Percentiles rank a stretch among this genome's conserved stretches.
phyloP scores from a whole-genome alignment of 2,329 filamentous ascomycete genomes.

The Purpureocillium lavendulum region DNA sequence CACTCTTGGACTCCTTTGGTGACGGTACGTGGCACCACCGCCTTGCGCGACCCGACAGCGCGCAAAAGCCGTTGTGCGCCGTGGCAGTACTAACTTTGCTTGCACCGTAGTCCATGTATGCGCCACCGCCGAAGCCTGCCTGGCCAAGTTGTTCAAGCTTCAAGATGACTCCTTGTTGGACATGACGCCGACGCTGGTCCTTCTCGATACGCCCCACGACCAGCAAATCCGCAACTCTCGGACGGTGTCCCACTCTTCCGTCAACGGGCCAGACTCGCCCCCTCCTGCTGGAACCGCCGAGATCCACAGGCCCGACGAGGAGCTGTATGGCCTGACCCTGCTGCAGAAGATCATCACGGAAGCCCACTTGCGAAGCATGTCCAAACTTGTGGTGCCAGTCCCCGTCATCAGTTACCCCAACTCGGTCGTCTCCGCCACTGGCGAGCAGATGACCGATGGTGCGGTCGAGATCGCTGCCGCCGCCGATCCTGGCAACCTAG shows the following conservation, averaged over 20 bases:
- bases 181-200: conserved; percentile 46
- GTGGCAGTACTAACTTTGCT: conserved; percentile 11
- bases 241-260: conserved; percentile 29
- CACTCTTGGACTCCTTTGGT: conserved; percentile 45
- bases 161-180: conserved; percentile 44
- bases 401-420: conserved; percentile 39
- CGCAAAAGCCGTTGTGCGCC: not conserved
- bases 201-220: conserved; percentile 48
- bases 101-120: conserved; percentile 41
- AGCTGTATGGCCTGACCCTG: conserved; percentile 46
- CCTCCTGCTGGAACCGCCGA: conserved; percentile 23
- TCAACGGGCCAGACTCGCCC: conserved; percentile 34
- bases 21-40: conserved; percentile 31
- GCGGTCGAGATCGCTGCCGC: conserved; percentile 25
- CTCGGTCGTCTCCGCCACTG: conserved; percentile 14
- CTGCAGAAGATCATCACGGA: conserved; percentile 51
- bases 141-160: conserved; percentile 43
- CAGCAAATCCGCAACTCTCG: conserved; percentile 31
- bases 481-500: conserved; percentile 14
- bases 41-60: not conserved
- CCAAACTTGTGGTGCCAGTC: conserved; percentile 48
- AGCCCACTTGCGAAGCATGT: conserved; percentile 45
- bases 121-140: conserved; percentile 42
- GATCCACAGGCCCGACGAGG: conserved; percentile 35
- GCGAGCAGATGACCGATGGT: conserved; percentile 27